Evolutionary conservation across 2,329 filamentous ascomycete species (phyloP).

Genomic region (Cercospora beticola): DNA sequence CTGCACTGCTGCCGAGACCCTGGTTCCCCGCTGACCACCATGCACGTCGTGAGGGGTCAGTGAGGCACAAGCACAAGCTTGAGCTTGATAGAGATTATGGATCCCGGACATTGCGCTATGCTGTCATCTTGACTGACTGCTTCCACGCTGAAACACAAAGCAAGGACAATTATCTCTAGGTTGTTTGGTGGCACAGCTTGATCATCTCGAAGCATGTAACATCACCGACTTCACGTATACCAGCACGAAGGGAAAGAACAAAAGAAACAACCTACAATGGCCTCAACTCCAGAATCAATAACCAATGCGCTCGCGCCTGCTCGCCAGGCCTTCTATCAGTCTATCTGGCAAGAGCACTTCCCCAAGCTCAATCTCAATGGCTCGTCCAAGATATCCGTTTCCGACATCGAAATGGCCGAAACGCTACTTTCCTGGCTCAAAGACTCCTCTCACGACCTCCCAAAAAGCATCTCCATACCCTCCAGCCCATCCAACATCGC

Average conservation of each 20-base stretch:
- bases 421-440: constrained; percentile 14
- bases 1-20: background rate
- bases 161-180: background rate
- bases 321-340: constrained; percentile 11
- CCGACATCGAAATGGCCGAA: constrained; percentile 14
- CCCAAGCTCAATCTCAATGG: constrained; percentile 11
- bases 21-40: constrained; percentile 11
- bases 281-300: constrained; percentile 6
- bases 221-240: background rate
- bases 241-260: background rate
- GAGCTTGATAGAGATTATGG: background rate
- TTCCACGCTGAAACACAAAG: background rate
- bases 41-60: constrained; percentile 9
- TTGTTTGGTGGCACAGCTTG: too few relatives aligned
- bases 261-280: background rate
- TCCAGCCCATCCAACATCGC: background rate
- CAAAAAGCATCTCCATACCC: constrained; percentile 6
- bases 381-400: constrained; percentile 9
- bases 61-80: background rate
- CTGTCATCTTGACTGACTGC: background rate
- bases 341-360: constrained; percentile 11
- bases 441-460: constrained; percentile 2
- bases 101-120: background rate
- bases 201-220: background rate
- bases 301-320: constrained; percentile 11